These are phyloP conservation scores for Russula emetica DNA, from an alignment of 768 basidiomycete genomes.

Conservation along the genomic window DNA sequence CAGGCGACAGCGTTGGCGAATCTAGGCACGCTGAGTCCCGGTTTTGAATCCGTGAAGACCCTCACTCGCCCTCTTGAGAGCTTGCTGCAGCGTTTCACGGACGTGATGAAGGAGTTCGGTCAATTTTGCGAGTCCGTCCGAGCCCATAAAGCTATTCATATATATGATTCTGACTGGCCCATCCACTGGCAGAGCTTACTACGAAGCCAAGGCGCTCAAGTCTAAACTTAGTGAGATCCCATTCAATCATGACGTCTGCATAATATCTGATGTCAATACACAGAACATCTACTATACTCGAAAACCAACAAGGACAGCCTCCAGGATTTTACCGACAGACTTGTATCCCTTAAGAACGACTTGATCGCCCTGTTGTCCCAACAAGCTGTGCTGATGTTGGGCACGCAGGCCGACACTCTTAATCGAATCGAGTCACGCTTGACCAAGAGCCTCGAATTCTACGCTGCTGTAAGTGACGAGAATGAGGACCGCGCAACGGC, in stretches of 20 bases:
- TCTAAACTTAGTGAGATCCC: conserved; percentile 16
- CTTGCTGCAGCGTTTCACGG: conserved; percentile 1
- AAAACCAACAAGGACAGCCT: conserved; percentile 7
- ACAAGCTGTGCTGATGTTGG: conserved; percentile 14
- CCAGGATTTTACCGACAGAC: conserved; percentile 2
- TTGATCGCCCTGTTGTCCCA: conserved; percentile 13
- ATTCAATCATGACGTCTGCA: not conserved
- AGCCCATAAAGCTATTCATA: not conserved
- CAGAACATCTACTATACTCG: conserved; percentile 14
- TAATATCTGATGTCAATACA: not conserved
- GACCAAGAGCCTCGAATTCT: not conserved
- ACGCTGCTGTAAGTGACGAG: not conserved
- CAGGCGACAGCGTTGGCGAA: conserved; percentile 19
- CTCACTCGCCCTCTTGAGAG: conserved; percentile 12
- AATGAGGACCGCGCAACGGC: conserved; percentile 6
- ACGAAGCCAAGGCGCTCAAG: conserved; percentile 17
- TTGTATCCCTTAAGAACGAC: conserved; percentile 12
- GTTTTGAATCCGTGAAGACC: conserved; percentile 12
- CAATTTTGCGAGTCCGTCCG: conserved; percentile 20
- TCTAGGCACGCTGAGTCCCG: conserved; percentile 17
- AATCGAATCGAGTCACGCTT: conserved; percentile 13
- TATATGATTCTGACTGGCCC: not conserved
- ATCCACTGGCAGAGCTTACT: conserved; percentile 16
- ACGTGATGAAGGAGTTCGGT: conserved; percentile 21
- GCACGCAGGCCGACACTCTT: conserved; percentile 8